Evolutionary conservation across 2,329 filamentous ascomycete species (phyloP).

Genomic region (Neonectria coccinea): DNA sequence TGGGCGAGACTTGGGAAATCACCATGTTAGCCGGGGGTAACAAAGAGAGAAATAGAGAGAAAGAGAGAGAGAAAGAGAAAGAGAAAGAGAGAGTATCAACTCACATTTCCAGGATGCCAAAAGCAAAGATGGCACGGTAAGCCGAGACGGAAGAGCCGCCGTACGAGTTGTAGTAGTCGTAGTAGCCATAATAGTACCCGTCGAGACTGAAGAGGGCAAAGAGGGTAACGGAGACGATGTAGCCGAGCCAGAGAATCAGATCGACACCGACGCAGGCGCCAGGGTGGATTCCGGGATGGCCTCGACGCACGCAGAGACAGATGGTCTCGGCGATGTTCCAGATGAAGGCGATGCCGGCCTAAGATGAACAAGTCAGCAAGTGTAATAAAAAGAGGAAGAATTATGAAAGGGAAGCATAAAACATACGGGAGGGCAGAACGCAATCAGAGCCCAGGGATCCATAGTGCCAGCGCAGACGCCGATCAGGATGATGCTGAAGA

Average conservation of each 20-base stretch:
- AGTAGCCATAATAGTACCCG: constrained; percentile 6
- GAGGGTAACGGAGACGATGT: constrained; percentile 5
- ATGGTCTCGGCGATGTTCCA: constrained; percentile 30
- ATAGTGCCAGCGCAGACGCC: background rate
- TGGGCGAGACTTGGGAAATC: constrained; percentile 33
- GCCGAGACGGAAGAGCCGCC: background rate
- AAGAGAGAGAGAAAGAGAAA: background rate
- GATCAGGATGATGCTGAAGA: constrained; percentile 20
- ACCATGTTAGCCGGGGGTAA: background rate
- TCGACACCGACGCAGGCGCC: constrained; percentile 30
- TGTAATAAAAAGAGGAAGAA: too few species aligned
- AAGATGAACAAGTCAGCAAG: background rate
- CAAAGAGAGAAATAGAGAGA: background rate
- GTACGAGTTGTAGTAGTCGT: background rate
- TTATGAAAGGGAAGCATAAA: background rate
- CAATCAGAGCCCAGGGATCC: constrained; percentile 8
- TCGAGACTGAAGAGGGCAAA: background rate
- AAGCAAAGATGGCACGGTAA: constrained; percentile 12
- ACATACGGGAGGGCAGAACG: constrained; percentile 19
- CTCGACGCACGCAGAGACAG: constrained; percentile 24
- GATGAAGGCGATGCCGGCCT: constrained; percentile 24
- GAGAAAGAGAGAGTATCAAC: background rate
- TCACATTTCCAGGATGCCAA: constrained; percentile 23
- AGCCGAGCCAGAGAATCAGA: constrained; percentile 32
- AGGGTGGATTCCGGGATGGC: constrained; percentile 30